phyloP scores from a whole-genome alignment of 1,284 basidiomycete species.

The Apiotrichum gamsii region DNA sequence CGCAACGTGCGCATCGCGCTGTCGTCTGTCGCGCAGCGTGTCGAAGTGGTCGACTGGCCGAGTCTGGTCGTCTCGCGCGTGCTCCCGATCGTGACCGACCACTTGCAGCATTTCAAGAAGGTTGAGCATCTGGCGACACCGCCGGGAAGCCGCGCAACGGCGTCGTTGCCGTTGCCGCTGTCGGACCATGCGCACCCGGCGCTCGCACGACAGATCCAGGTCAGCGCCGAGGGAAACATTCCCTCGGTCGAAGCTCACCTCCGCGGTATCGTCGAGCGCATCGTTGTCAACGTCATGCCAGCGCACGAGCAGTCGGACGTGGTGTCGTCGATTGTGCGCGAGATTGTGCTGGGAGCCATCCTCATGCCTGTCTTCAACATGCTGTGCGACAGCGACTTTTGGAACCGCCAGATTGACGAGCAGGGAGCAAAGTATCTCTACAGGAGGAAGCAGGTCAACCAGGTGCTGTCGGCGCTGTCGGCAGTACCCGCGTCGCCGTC shows the following conservation, averaged over 20 bases:
- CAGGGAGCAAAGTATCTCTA: slow-evolving; percentile 39
- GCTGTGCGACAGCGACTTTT: slow-evolving; percentile 90
- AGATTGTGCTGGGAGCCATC: slow-evolving; percentile 75
- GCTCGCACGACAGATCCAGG: slow-evolving; percentile 74
- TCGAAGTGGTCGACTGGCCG: slow-evolving; percentile 63
- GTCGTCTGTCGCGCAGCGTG: slow-evolving; percentile 55
- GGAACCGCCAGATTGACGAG: slow-evolving; percentile 87
- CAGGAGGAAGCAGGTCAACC: slow-evolving; percentile 50
- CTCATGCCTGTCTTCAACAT: slow-evolving; percentile 84
- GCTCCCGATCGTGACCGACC: slow-evolving; percentile 76
- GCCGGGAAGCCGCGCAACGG: slow-evolving; percentile 37
- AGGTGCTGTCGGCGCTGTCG: slow-evolving; percentile 51
- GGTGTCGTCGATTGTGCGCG: slow-evolving; percentile 66
- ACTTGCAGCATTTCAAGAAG: slow-evolving; percentile 83
- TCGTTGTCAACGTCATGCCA: slow-evolving; percentile 68
- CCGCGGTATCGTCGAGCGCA: slow-evolving; percentile 60
- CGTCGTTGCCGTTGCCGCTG: slow-evolving; percentile 41
- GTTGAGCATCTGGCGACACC: slow-evolving; percentile 59
- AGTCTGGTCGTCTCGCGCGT: slow-evolving; percentile 73
- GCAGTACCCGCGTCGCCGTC: slow-evolving; percentile 31
- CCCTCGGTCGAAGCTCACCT: slow-evolving; percentile 85
- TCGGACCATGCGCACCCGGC: slow-evolving; percentile 59
- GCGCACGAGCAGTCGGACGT: slow-evolving; percentile 67
- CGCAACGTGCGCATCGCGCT: slow-evolving; percentile 63
- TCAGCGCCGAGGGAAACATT: slow-evolving; percentile 76